These are phyloP conservation scores for Metschnikowia baotianmanensis DNA, from an alignment of 805 yeast genomes.

Conservation along the genomic window DNA sequence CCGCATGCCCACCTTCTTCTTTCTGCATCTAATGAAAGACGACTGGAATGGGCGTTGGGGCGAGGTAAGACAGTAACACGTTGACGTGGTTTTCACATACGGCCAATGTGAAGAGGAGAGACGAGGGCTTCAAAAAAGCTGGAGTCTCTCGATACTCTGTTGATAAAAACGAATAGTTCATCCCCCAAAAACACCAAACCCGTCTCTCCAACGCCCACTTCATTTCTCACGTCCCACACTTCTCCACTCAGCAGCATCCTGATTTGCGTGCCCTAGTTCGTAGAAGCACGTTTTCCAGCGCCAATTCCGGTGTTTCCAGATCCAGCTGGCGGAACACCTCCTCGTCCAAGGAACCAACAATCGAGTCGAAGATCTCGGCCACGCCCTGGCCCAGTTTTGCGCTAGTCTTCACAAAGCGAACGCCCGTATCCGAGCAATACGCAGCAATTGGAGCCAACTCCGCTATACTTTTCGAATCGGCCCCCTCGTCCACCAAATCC, in stretches of 20 bases:
- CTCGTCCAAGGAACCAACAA: constrained; percentile 33
- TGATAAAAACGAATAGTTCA: too few relatives aligned
- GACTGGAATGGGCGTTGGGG: too few relatives aligned
- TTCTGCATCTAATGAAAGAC: too few relatives aligned
- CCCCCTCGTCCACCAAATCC: constrained; percentile 50
- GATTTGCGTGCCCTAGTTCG: not conserved
- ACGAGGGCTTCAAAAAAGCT: too few relatives aligned
- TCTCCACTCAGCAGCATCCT: constrained; percentile 3
- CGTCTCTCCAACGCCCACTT: too few relatives aligned
- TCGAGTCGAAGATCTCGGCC: constrained; percentile 29
- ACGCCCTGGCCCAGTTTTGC: constrained; percentile 73
- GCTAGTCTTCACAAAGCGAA: constrained; percentile 46
- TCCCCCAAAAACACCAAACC: too few relatives aligned
- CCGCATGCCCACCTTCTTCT: too few relatives aligned
- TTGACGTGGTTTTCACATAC: too few relatives aligned
- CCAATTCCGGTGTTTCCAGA: not conserved
- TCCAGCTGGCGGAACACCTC: constrained; percentile 25
- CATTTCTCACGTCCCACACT: too few relatives aligned
- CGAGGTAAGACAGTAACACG: too few relatives aligned
- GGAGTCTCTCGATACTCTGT: too few relatives aligned
- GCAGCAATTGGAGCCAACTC: constrained; percentile 15
- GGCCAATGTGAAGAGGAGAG: too few relatives aligned
- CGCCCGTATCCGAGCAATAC: constrained; percentile 19
- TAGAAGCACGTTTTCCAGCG: constrained; percentile 8
- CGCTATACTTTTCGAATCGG: not conserved